Conservation (phyloP, 148 eudicot species). For the Rheum nobile region DNA sequence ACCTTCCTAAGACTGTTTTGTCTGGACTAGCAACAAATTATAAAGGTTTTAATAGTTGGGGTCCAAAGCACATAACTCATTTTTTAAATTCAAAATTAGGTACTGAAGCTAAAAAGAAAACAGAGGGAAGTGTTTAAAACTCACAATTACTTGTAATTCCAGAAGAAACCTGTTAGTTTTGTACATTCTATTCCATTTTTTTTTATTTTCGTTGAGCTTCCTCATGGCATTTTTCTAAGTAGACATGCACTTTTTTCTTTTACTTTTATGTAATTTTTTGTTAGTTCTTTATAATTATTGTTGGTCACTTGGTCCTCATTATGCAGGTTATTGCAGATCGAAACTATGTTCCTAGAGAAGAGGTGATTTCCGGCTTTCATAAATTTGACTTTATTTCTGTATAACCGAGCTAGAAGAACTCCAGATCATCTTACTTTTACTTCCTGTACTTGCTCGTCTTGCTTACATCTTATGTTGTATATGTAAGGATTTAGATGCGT, state of each 20-base stretch:
- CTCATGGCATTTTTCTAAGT: neutral
- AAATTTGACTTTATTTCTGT: neutral
- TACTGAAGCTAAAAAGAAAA: neutral
- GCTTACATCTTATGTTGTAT: neutral
- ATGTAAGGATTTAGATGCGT: too few relatives aligned
- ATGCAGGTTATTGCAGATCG: constrained; percentile 76
- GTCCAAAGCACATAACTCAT: neutral
- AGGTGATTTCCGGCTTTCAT: constrained; percentile 29
- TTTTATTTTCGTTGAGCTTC: neutral
- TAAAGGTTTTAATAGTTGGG: neutral
- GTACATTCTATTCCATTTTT: neutral
- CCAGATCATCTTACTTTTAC: neutral
- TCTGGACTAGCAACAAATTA: too few relatives aligned
- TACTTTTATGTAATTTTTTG: too few relatives aligned
- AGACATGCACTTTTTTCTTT: neutral
- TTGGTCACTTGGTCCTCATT: neutral
- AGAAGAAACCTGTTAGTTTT: neutral
- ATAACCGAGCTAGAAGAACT: neutral
- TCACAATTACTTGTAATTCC: neutral
- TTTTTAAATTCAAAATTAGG: neutral
- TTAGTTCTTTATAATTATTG: neutral
- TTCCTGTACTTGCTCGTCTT: too few relatives aligned
- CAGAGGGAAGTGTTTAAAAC: neutral
- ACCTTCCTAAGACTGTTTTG: too few relatives aligned
- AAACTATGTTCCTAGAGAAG: constrained; percentile 58